These are phyloP conservation scores for Polytolypa hystricis DNA, from an alignment of 2,329 filamentous ascomycete species.

Conservation along the genomic window DNA sequence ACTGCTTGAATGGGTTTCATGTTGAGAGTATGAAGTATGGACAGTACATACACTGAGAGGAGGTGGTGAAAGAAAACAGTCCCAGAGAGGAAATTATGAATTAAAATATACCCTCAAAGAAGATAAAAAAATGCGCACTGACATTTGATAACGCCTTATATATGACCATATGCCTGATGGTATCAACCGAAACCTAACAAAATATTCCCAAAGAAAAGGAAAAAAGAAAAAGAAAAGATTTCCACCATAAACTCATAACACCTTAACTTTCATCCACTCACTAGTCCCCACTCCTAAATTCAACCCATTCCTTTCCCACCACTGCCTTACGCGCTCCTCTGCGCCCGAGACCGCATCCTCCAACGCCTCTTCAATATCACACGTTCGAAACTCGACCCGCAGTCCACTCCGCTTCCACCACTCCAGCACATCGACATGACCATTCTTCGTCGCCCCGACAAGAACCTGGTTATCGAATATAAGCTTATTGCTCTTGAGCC, in stretches of 20 bases:
- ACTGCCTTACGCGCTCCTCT: conserved; percentile 61
- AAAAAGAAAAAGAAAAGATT: conserved; percentile 1
- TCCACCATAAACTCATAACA: conserved; percentile 42
- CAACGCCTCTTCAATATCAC: conserved; percentile 87
- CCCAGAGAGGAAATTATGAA: neutral
- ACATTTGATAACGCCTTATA: too few species aligned
- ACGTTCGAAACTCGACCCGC: conserved; percentile 83
- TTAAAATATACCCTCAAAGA: neutral
- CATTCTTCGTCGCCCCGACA: conserved; percentile 76
- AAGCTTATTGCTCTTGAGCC: conserved; percentile 62
- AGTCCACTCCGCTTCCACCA: conserved; percentile 75
- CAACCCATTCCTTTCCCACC: conserved; percentile 80
- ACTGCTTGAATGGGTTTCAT: too few species aligned
- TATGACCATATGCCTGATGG: too few species aligned
- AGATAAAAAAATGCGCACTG: neutral
- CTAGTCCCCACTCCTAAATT: conserved; percentile 72
- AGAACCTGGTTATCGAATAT: conserved; percentile 75
- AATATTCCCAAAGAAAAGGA: too few species aligned
- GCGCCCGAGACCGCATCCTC: conserved; percentile 70
- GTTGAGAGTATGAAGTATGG: too few species aligned
- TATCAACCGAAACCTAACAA: too few species aligned
- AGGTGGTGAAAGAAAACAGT: too few species aligned
- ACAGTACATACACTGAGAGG: too few species aligned
- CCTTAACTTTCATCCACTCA: conserved; percentile 79
- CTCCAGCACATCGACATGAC: conserved; percentile 71